Conservation (phyloP, 1,284 basidiomycete species). For the Tilletia setariae region DNA sequence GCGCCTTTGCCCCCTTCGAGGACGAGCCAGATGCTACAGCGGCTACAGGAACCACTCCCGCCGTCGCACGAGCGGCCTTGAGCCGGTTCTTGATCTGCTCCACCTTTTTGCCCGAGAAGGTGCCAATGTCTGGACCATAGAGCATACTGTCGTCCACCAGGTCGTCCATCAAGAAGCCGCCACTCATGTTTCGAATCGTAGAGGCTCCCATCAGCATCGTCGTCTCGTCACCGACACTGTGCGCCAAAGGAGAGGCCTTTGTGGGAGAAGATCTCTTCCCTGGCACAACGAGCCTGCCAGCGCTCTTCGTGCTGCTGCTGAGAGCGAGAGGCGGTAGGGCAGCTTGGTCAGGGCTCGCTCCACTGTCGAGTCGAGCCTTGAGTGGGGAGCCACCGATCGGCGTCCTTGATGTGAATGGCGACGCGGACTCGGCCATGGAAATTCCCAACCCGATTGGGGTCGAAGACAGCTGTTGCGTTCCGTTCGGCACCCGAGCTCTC, state of each 20-base stretch:
- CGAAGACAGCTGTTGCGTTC: not conserved
- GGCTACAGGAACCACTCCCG: too few species aligned
- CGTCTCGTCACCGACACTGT: not conserved
- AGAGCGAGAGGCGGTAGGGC: not conserved
- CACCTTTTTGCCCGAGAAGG: not conserved
- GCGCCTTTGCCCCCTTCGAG: too few species aligned
- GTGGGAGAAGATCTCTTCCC: not conserved
- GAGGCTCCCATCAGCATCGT: not conserved
- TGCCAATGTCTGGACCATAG: not conserved
- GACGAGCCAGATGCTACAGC: too few species aligned
- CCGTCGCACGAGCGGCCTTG: too few species aligned
- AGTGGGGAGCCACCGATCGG: not conserved
- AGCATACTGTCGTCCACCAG: not conserved
- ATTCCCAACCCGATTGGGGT: not conserved
- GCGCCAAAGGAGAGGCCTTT: not conserved
- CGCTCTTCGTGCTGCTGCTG: not conserved
- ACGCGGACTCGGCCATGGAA: not conserved
- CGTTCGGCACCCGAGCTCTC: not conserved
- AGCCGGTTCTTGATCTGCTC: not conserved
- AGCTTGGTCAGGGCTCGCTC: not conserved
- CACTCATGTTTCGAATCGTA: not conserved
- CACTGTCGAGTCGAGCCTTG: not conserved
- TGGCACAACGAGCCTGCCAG: too few species aligned
- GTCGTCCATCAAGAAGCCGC: slow-evolving; percentile 11
- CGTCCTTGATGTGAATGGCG: not conserved